phyloP scores from a whole-genome alignment of 805 yeast species.

The Metschnikowia lachancei region DNA sequence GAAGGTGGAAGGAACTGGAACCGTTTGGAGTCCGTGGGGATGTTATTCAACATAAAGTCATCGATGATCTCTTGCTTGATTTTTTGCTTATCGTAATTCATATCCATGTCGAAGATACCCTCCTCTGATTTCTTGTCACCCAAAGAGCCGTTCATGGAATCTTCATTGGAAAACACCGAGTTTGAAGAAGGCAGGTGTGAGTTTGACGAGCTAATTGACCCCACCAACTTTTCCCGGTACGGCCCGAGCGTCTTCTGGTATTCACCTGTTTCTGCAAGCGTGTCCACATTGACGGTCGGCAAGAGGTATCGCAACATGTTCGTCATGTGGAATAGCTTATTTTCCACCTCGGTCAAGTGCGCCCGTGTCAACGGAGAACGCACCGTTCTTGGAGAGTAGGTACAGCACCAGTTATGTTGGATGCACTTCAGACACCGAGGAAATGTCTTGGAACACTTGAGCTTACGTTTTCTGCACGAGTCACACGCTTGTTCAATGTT shows the following conservation, averaged over 20 bases:
- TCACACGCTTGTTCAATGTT: slow-evolving; percentile 68
- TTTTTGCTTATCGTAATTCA: slow-evolving; percentile 19
- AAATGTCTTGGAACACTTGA: slow-evolving; percentile 73
- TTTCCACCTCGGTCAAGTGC: slow-evolving; percentile 74
- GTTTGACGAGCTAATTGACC: slow-evolving; percentile 1
- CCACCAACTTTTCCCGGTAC: slow-evolving; percentile 12
- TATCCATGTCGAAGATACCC: slow-evolving; percentile 5
- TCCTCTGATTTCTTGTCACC: slow-evolving; percentile 17
- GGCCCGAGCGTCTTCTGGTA: slow-evolving; percentile 18
- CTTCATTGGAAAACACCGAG: slow-evolving; percentile 27
- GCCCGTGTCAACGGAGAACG: slow-evolving; percentile 82
- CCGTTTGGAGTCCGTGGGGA: slow-evolving; percentile 25
- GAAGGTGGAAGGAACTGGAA: slow-evolving; percentile 17
- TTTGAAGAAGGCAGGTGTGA: slow-evolving; percentile 27
- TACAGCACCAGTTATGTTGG: slow-evolving; percentile 69
- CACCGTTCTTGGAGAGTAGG: slow-evolving; percentile 73
- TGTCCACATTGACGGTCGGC: slow-evolving; percentile 26
- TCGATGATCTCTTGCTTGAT: slow-evolving; percentile 42
- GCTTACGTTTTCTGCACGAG: slow-evolving; percentile 75
- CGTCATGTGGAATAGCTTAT: slow-evolving; percentile 32
- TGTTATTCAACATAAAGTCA: slow-evolving; percentile 39
- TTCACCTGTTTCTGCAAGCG: slow-evolving; percentile 18
- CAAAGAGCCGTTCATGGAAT: slow-evolving; percentile 15
- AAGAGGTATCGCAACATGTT: slow-evolving; percentile 32
- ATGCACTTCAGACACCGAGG: slow-evolving; percentile 77